Percentiles rank a stretch among this genome's conserved stretches.
These are phyloP conservation scores for Aulographum hederae DNA, from an alignment of 2,329 filamentous ascomycete genomes.

Conservation along the genomic window DNA sequence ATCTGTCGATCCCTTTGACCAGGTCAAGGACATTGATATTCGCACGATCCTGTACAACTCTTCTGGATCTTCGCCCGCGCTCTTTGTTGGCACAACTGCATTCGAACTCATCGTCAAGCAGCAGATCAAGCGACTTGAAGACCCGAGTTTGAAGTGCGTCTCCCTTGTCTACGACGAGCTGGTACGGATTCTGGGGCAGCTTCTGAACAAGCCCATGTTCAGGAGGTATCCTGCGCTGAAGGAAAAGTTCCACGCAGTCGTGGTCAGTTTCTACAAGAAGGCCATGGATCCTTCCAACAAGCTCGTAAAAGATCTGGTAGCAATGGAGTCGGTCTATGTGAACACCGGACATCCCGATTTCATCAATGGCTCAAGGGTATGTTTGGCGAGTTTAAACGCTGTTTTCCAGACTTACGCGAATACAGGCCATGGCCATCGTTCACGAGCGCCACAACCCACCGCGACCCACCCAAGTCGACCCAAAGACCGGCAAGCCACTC, in stretches of 20 bases:
- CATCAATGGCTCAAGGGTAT: conserved; percentile 76
- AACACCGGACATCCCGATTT: conserved; percentile 98
- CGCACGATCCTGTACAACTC: conserved; percentile 97
- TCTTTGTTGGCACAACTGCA: conserved; percentile 95
- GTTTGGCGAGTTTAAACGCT: conserved; percentile 12
- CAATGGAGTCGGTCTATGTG: conserved; percentile 94
- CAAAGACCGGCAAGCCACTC: conserved; percentile 94
- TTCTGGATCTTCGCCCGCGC: conserved; percentile 87
- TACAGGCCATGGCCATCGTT: conserved; percentile 91
- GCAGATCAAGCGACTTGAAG: conserved; percentile 90
- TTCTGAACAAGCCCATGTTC: conserved; percentile 78
- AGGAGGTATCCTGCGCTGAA: conserved; percentile 85
- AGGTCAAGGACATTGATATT: conserved; percentile 95
- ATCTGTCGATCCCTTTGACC: conserved; percentile 91
- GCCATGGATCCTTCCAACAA: conserved; percentile 97
- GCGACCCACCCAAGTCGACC: conserved; percentile 75
- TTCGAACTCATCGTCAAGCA: conserved; percentile 98
- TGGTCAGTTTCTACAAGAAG: conserved; percentile 94
- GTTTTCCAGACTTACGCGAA: not conserved
- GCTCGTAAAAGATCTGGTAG: conserved; percentile 77
- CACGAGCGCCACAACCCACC: conserved; percentile 68
- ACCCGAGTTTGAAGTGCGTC: conserved; percentile 93
- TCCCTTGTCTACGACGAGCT: conserved; percentile 94
- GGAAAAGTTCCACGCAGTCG: conserved; percentile 88
- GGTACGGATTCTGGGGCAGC: conserved; percentile 81